A percentile compares a stretch with the other conserved stretches of the same genome.
phyloP scores from a whole-genome alignment of 192 early-diverging fungal species.

The Coemansia sp. region DNA sequence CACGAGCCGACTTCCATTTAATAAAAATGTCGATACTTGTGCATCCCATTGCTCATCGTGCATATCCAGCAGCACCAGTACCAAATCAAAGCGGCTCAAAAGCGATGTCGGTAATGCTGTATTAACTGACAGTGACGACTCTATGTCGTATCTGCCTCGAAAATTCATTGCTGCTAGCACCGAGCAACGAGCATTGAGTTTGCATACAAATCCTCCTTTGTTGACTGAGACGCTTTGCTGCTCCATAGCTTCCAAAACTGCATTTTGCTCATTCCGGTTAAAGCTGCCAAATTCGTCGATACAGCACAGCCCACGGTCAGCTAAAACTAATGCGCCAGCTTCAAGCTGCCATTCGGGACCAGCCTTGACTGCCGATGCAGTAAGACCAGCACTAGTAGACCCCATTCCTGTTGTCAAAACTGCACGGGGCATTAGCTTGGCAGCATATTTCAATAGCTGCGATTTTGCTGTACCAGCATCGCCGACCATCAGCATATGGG shows the following conservation, averaged over 20 bases:
- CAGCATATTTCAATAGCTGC: conserved; percentile 73
- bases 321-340: conserved; percentile 75
- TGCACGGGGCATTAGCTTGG: conserved; percentile 60
- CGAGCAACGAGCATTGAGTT: conserved; percentile 71
- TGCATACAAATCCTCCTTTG: conserved; percentile 77
- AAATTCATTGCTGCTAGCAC: conserved; percentile 79
- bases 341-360: conserved; percentile 78
- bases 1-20: conserved; percentile 17
- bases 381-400: conserved; percentile 70
- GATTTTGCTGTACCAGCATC: conserved; percentile 78
- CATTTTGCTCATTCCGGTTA: conserved; percentile 64
- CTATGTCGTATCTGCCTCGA: conserved; percentile 66
- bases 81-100: conserved; percentile 73
- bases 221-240: conserved; percentile 79
- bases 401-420: conserved; percentile 78
- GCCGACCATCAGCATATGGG: conserved; percentile 71
- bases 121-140: conserved; percentile 62
- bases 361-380: conserved; percentile 70
- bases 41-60: conserved; percentile 66
- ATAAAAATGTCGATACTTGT: conserved; percentile 55
- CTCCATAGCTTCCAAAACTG: conserved; percentile 82
- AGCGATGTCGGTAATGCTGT: conserved; percentile 63
- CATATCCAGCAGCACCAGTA: conserved; percentile 67
- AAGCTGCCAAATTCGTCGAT: conserved; percentile 85
- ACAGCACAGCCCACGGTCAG: conserved; percentile 75